Evolutionary conservation across 2,329 filamentous ascomycete species (phyloP), one percentile per base, ranked within the genome.

Genomic region (Raffaelea deltoideospora): DNA sequence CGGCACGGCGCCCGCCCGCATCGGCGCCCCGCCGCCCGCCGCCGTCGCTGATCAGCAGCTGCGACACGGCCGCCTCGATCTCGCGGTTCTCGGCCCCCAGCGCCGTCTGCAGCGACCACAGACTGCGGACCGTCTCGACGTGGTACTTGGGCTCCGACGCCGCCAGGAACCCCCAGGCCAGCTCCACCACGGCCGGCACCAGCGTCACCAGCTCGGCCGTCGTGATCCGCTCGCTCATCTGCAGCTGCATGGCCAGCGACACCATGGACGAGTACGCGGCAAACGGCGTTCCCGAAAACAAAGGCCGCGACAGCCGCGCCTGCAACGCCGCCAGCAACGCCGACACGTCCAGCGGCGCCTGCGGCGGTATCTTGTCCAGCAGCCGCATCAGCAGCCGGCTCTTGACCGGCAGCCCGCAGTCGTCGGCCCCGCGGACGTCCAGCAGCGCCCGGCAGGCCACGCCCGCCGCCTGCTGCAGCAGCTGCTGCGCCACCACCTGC

Each of bases 121-220:
- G 61, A 46, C 76, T 79, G 39, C 82, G 76, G 9, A 92, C 83
- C 15, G 86, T 79, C 59, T 98, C 92, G 23, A 98, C 87, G 50
- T 96, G 90, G 46, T 88, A 92, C 51, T 94, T 94, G 0, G 87
- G 86, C 43, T 79, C 77, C 11, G 76, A 67, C n/a, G 83, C 78
- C 1, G 85, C 82, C 28, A 98, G 59, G 49, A 83, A 85, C 5
- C 62, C 56, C 90, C 90, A 98, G 0, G 88, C 67, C 38, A 78
- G 70, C 2, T 64, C 64, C 14, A 90, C 76, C 18, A 96, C 60
- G 21, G 72, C 66, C 17, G 73, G 65, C 5, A 88, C 70, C 9
- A 93, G 58, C 38, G 61, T 66, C 38, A 65, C 78, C 34, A 79
- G 51, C 19, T 75, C 65, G n/a, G 56, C 48, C 5, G 53, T 45